Base-by-base conservation (phyloP, 2,329 filamentous ascomycete genomes). In the Diaporthe sp. region DNA sequence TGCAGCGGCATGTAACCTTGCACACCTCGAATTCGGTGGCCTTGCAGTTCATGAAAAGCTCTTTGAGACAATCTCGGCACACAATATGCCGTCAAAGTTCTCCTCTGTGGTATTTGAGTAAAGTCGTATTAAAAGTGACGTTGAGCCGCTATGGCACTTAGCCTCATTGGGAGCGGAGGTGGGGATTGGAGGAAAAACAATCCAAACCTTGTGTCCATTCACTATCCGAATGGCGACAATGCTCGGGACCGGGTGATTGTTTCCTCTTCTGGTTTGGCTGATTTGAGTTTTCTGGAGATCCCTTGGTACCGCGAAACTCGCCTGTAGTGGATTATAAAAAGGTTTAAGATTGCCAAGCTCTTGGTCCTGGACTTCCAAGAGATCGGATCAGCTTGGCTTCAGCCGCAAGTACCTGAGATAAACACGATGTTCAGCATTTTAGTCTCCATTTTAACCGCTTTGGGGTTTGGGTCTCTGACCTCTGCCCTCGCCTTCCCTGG, bases 401-500 rank as follows among this genome's bases (percentile, higher is more conserved):
- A 51, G 59, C 51, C 51, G 42, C 59, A 32, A 56, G 13, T n/a
- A 8, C 30, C 22, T 25, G 15, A 27, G 12, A 7, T n/a, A 17
- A 27, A 44, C 44, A 35, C 8, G 15, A n/a, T 53, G 13, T 53
- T 72, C 59, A 71, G 39, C n/a, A 73, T 63, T 61, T 32, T 73
- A 17, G 13, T 39, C 17, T 7, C 63, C 47, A 19, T n/a, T 22
- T 39, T 61, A 10, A 53, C 58, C 44, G n/a, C 63, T 8, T 17
- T 73, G 30, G 68, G 59, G 9, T 17, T 73, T 56, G 27, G 44
- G 17, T 61, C 74, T 42, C 37, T 58, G 1, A 44, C 44, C 6
- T 35, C 68, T 35, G 73, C 58, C 22, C 55, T 75, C 17, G 86
- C 86, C 47, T 88, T 88, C 75, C 82, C 85, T 1, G 85, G 86